phyloP scores from a whole-genome alignment of 2,329 filamentous ascomycete species.

The Didymellaceae sp. region DNA sequence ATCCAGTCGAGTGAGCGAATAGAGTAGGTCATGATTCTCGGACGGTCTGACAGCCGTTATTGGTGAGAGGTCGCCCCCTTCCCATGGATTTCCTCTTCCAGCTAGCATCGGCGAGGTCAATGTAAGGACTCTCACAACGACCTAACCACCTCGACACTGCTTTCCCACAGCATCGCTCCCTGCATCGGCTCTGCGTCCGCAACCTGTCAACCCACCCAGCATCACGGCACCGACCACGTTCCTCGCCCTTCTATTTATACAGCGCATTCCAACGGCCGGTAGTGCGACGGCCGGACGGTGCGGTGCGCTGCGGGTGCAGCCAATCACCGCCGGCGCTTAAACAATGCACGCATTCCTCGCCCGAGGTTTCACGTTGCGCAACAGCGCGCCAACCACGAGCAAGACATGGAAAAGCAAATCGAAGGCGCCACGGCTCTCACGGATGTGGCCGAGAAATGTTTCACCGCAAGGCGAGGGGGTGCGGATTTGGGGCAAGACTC shows the following conservation, averaged over 20 bases:
- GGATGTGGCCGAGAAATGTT: not conserved
- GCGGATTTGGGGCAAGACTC: not conserved
- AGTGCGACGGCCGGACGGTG: too few species aligned
- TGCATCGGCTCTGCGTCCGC: constrained; percentile 10
- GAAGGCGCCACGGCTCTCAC: constrained; percentile 1
- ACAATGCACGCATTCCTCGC: not conserved
- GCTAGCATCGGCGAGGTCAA: not conserved
- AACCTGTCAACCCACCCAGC: not conserved
- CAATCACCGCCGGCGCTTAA: constrained; percentile 4
- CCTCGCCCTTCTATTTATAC: not conserved
- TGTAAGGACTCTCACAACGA: constrained; percentile 5
- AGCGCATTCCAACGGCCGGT: constrained; percentile 1
- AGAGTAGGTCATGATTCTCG: not conserved
- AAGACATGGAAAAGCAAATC: not conserved
- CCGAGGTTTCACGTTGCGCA: constrained; percentile 6
- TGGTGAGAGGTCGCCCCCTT: constrained; percentile 4
- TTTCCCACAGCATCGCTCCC: too few species aligned
- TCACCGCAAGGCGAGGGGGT: constrained; percentile 10
- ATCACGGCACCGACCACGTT: constrained; percentile 7
- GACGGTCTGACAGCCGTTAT: constrained; percentile 3
- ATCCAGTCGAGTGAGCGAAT: not conserved
- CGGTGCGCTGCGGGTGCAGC: too few species aligned
- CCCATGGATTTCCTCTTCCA: not conserved
- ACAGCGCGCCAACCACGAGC: constrained; percentile 7
- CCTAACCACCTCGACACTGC: not conserved